phyloP scores from a whole-genome alignment of 768 basidiomycete species.

The Clitopilus passeckerianus region DNA sequence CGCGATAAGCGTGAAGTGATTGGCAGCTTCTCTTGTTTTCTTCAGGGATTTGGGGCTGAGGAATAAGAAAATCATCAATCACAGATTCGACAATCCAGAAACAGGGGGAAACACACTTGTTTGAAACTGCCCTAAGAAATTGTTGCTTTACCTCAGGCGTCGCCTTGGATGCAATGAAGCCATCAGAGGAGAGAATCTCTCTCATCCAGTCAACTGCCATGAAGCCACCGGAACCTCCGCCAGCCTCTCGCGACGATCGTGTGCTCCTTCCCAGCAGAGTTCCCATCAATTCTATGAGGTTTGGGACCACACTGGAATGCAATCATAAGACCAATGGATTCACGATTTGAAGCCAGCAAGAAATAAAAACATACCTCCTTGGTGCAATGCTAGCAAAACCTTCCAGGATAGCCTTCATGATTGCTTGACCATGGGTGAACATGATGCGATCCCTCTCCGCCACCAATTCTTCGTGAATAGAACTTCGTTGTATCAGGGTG shows the following conservation, averaged over 20 bases:
- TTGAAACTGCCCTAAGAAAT: slow-evolving; percentile 61
- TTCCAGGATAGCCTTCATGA: slow-evolving; percentile 69
- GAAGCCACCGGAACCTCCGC: slow-evolving; percentile 16
- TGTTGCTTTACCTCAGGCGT: slow-evolving; percentile 71
- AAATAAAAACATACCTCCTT: slow-evolving; percentile 23
- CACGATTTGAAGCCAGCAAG: not conserved
- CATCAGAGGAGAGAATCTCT: slow-evolving; percentile 62
- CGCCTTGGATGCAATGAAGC: slow-evolving; percentile 72
- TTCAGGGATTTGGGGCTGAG: slow-evolving; percentile 66
- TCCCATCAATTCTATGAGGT: slow-evolving; percentile 79
- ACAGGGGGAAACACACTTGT: slow-evolving; percentile 41
- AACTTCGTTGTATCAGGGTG: slow-evolving; percentile 62
- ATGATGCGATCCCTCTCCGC: slow-evolving; percentile 36
- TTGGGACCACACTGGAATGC: slow-evolving; percentile 58
- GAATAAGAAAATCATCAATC: not conserved
- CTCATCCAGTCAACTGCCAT: slow-evolving; percentile 54
- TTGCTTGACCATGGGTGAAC: slow-evolving; percentile 52
- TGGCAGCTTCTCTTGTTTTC: slow-evolving; percentile 75
- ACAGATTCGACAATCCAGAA: not conserved
- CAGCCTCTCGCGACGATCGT: slow-evolving; percentile 9
- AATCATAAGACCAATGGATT: not conserved
- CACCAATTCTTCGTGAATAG: slow-evolving; percentile 56
- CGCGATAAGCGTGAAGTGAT: slow-evolving; percentile 83
- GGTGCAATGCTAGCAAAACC: slow-evolving; percentile 87
- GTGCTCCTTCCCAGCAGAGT: slow-evolving; percentile 48